Evolutionary conservation across 176 grass and related monocot species (phyloP).

Genomic region (Aechmea fasciata): DNA sequence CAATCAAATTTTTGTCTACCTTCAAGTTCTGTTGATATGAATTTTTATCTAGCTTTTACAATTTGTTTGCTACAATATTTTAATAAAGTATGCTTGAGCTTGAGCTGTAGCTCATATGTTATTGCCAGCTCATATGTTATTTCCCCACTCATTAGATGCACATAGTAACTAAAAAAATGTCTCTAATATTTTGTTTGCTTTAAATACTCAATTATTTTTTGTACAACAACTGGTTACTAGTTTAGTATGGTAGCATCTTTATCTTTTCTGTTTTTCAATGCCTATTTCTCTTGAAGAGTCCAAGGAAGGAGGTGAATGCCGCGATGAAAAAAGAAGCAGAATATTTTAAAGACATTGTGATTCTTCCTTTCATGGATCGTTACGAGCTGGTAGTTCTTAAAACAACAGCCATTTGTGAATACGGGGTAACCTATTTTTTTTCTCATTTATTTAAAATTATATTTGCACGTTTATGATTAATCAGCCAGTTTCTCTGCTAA

Average conservation of each 20-base stretch:
- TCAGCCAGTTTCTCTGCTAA: background rate
- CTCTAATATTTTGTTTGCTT: background rate
- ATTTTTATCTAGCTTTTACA: no score
- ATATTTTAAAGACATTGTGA: slow-evolving; percentile 78
- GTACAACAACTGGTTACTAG: background rate
- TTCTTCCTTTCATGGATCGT: slow-evolving; percentile 79
- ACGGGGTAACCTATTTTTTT: slow-evolving; percentile 41
- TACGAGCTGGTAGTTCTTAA: slow-evolving; percentile 98
- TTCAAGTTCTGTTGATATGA: no score
- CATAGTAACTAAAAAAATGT: background rate
- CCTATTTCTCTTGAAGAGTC: slow-evolving; percentile 51
- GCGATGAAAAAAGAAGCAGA: slow-evolving; percentile 87
- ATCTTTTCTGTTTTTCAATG: background rate
- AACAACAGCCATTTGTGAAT: slow-evolving; percentile 89
- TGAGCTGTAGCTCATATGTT: background rate
- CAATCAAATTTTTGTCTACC: no score
- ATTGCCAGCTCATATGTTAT: background rate
- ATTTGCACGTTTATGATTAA: background rate
- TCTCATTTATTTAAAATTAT: background rate
- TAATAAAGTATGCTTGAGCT: no score
- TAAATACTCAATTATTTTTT: background rate
- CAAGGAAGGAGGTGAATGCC: slow-evolving; percentile 89
- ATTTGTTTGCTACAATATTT: no score
- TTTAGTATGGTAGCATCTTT: background rate
- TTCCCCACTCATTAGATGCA: background rate